Percentiles rank a stretch among this genome's conserved stretches.
Evolutionary conservation across 192 early-diverging fungal species (phyloP).

Genomic region (Dissophora ornata): DNA sequence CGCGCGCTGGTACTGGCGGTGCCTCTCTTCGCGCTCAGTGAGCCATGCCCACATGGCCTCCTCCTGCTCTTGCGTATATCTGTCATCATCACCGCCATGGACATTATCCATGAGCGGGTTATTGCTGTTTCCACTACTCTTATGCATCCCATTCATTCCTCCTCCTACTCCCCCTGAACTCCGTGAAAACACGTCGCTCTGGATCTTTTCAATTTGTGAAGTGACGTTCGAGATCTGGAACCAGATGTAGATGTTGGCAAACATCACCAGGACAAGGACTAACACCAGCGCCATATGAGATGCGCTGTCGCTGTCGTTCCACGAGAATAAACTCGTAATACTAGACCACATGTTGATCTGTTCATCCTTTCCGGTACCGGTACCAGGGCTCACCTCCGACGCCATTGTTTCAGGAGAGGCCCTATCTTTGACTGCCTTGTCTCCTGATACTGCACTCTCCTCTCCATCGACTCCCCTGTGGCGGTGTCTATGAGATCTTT

Average conservation of each 20-base stretch:
- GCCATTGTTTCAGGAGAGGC: no score
- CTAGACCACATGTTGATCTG: conserved; percentile 4
- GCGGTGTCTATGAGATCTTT: no score
- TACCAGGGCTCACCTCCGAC: no score
- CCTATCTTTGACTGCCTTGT: no score
- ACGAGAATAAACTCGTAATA: background rate
- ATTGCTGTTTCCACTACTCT: background rate
- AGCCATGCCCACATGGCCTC: conserved; percentile 57
- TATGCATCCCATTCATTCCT: conserved; percentile 4
- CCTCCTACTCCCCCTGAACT: background rate
- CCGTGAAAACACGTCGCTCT: conserved; percentile 12
- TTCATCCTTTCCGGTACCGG: no score
- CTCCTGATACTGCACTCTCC: no score
- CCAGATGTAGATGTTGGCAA: conserved; percentile 53
- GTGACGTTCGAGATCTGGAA: conserved; percentile 47
- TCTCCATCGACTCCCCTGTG: background rate
- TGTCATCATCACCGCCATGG: conserved; percentile 1
- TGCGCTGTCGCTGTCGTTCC: conserved; percentile 4
- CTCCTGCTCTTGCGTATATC: conserved; percentile 27
- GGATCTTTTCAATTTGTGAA: conserved; percentile 46
- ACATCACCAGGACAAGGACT: conserved; percentile 30
- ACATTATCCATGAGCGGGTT: background rate
- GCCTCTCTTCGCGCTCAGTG: conserved; percentile 40
- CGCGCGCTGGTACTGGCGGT: conserved; percentile 27
- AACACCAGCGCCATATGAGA: conserved; percentile 27